Base-by-base conservation (phyloP, 2,329 filamentous ascomycete species). In the Claviceps citrina region DNA sequence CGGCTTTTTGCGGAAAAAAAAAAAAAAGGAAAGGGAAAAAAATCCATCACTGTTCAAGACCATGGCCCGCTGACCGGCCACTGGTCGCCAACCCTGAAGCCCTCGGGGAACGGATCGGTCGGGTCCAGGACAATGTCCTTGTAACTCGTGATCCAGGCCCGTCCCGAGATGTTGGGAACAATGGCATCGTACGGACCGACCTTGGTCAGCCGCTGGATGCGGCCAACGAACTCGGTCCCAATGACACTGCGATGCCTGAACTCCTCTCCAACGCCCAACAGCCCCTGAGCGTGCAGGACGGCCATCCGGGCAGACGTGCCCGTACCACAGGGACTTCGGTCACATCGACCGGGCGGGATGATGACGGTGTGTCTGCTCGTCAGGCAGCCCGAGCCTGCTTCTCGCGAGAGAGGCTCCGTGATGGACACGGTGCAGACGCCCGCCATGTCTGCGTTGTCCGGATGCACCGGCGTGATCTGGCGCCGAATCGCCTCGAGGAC, bases 321-420 rank as follows among this genome's bases (percentile, higher is more conserved):
- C 1, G 62, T 67, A 7, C 65, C 65, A 37, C 64, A 66, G 1
- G 64, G 65, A 42, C 64, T 65, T 15, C 64, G 48, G 44, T 68
- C 65, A 22, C 66, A 56, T n/a, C 65, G 48, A 0, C 64, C 63
- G 0, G 64, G 64, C 0, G 60, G 60, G 4, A 68, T 63, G 4
- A 68, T 58, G 10, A 65, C 61, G 0, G 64, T 56, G 44, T 66
- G 63, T 5, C 50, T 47, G 13, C 59, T 57, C 5, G 44, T 44
- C 33, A 60, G 62, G 7, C 50, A 50, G 0, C 39, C 36, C 4
- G 31, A 50, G 0, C 39, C 36, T 5, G 31, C 40, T 16, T 35
- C 44, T 16, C 43, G 45, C 31, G 47, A 41, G 3, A 63, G 31
- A 2, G 61, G 58, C 13, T 59, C 58, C 0, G 58, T 65, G 27